phyloP scores from a whole-genome alignment of 192 early-diverging fungal species.

The Spizellomyces punctatus region DNA sequence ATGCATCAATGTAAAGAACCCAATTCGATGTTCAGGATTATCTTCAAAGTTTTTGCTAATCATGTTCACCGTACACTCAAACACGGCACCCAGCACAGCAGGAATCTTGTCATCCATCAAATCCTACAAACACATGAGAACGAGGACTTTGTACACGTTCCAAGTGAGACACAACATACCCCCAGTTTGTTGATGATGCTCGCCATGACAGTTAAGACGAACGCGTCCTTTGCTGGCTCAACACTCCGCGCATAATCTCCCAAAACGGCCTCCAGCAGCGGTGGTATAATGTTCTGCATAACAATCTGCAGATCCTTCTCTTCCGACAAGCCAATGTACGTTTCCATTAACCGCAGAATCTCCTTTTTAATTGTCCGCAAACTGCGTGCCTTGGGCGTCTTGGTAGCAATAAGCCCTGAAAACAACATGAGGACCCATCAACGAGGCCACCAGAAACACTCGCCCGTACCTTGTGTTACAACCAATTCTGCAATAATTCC shows the following conservation, averaged over 20 bases:
- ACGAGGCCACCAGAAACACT: neutral
- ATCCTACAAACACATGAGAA: slow-evolving; percentile 38
- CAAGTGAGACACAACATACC: slow-evolving; percentile 42
- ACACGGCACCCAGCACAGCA: slow-evolving; percentile 87
- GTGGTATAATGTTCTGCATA: slow-evolving; percentile 84
- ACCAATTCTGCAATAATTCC: slow-evolving; percentile 61
- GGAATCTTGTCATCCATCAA: slow-evolving; percentile 84
- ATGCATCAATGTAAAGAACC: slow-evolving; percentile 90
- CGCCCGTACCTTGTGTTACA: slow-evolving; percentile 13
- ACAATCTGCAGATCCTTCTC: slow-evolving; percentile 73
- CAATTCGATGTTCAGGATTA: slow-evolving; percentile 95
- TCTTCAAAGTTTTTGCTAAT: slow-evolving; percentile 99
- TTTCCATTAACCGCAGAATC: slow-evolving; percentile 88
- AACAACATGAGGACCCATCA: slow-evolving; percentile 8
- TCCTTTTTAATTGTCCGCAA: slow-evolving; percentile 98
- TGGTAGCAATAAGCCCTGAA: slow-evolving; percentile 83
- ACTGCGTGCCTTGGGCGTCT: slow-evolving; percentile 85
- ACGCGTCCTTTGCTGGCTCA: slow-evolving; percentile 89
- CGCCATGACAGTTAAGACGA: slow-evolving; percentile 92
- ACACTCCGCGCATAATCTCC: slow-evolving; percentile 87
- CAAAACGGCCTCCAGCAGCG: slow-evolving; percentile 87
- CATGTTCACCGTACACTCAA: slow-evolving; percentile 97
- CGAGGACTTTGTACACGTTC: neutral
- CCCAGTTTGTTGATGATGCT: slow-evolving; percentile 82
- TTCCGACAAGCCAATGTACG: slow-evolving; percentile 85